These are phyloP conservation scores for Populus pruinosa DNA, from an alignment of 345 rosid species.

Conservation along the genomic window DNA sequence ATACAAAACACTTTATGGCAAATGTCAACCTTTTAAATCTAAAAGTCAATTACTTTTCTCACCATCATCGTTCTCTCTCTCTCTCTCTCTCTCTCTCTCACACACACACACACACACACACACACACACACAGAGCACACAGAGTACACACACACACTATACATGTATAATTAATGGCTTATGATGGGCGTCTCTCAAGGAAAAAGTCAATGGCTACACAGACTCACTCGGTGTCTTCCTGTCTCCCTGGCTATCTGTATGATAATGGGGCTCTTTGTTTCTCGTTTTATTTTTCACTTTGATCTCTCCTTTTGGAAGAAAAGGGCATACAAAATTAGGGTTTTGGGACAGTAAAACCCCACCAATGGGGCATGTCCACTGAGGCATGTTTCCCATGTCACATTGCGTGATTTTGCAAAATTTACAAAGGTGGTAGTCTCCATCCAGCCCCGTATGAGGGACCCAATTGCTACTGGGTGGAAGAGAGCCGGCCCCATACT, in stretches of 20 bases:
- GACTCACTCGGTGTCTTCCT: constrained; percentile 47
- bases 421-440: constrained; percentile 20
- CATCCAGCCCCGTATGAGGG: constrained; percentile 25
- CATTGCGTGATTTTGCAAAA: constrained; percentile 38
- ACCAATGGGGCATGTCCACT: constrained; percentile 26
- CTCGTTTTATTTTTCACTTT: neutral
- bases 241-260: constrained; percentile 33
- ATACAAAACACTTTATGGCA: constrained; percentile 20
- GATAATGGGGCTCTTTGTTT: constrained; percentile 11
- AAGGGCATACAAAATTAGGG: constrained; percentile 1
- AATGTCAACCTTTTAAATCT: constrained; percentile 37
- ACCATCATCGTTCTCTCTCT: constrained; percentile 9
- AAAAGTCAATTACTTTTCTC: constrained; percentile 45
- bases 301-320: constrained; percentile 1
- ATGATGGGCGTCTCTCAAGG: constrained; percentile 23
- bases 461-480: constrained; percentile 21
- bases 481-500: constrained; percentile 30
- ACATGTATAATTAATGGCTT: constrained; percentile 31
- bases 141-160: neutral
- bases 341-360: constrained; percentile 23
- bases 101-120: neutral
- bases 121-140: neutral
- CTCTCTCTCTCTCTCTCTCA: constrained; percentile 8
- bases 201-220: constrained; percentile 48
- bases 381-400: constrained; percentile 19